Conservation (phyloP, 345 rosid genomes). For the Syzygium aqueum region DNA sequence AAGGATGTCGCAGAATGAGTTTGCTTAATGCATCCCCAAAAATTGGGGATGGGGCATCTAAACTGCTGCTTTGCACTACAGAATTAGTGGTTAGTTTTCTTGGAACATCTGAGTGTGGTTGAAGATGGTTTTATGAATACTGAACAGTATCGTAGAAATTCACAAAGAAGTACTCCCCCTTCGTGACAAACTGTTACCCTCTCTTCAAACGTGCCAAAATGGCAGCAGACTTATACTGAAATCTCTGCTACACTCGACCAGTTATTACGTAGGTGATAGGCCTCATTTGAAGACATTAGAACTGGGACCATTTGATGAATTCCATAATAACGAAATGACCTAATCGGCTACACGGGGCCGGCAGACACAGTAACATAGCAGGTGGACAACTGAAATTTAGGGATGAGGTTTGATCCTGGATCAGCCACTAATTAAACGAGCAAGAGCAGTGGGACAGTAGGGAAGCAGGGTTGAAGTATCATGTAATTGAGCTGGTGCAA, state of each 20-base stretch:
- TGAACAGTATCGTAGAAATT: not conserved
- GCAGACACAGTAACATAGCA: not conserved
- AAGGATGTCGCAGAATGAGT: not conserved
- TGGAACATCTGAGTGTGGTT: not conserved
- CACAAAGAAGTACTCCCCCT: not conserved
- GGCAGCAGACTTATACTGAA: not conserved
- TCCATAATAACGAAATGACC: not conserved
- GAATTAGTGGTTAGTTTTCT: not conserved
- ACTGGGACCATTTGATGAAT: not conserved
- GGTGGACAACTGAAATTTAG: not conserved
- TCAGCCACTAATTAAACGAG: not conserved
- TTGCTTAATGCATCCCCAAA: not conserved
- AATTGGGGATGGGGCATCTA: not conserved
- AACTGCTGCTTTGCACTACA: not conserved
- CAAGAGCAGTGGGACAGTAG: not conserved
- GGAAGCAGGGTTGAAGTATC: not conserved
- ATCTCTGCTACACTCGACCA: not conserved
- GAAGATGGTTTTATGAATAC: not conserved
- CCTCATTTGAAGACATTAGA: no score
- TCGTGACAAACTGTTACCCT: not conserved
- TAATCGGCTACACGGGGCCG: not conserved
- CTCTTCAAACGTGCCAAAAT: not conserved
- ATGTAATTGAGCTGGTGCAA: not conserved
- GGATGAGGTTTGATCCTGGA: not conserved
- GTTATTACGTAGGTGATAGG: no score